These are phyloP conservation scores for Fraxinus baroniana DNA, from an alignment of 305 asterid genomes.

Conservation along the genomic window DNA sequence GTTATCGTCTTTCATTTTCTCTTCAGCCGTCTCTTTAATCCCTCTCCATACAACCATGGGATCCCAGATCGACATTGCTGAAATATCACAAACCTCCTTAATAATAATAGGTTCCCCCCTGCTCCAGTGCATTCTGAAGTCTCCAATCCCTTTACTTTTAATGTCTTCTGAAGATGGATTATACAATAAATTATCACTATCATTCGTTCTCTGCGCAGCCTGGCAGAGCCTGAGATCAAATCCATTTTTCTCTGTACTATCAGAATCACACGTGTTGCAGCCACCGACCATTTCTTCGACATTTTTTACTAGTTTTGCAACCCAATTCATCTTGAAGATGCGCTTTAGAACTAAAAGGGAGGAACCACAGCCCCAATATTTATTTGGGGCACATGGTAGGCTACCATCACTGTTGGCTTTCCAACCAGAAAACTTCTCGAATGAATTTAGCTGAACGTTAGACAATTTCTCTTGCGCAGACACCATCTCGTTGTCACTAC, in stretches of 20 bases:
- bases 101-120: constrained; percentile 78
- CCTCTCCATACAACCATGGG: constrained; percentile 82
- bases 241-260: constrained; percentile 43
- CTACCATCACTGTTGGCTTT: constrained; percentile 68
- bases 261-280: constrained; percentile 51
- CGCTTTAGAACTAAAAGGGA: constrained; percentile 66
- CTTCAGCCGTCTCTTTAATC: constrained; percentile 74
- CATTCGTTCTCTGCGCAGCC: constrained; percentile 60
- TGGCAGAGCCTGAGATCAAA: constrained; percentile 44
- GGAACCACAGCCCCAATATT: constrained; percentile 79
- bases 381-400: constrained; percentile 74
- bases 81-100: constrained; percentile 69
- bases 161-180: constrained; percentile 68
- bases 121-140: constrained; percentile 80
- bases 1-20: constrained; percentile 64
- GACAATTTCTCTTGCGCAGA: constrained; percentile 41
- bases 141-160: constrained; percentile 65
- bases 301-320: constrained; percentile 82
- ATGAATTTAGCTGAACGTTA: constrained; percentile 44
- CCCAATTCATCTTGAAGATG: constrained; percentile 98
- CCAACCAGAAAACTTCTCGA: constrained; percentile 55
- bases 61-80: constrained; percentile 74
- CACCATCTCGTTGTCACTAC: constrained; percentile 32
- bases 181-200: constrained; percentile 60
- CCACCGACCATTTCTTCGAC: constrained; percentile 96